These are phyloP conservation scores for Populus nigra DNA, from an alignment of 345 rosid species.

Conservation along the genomic window DNA sequence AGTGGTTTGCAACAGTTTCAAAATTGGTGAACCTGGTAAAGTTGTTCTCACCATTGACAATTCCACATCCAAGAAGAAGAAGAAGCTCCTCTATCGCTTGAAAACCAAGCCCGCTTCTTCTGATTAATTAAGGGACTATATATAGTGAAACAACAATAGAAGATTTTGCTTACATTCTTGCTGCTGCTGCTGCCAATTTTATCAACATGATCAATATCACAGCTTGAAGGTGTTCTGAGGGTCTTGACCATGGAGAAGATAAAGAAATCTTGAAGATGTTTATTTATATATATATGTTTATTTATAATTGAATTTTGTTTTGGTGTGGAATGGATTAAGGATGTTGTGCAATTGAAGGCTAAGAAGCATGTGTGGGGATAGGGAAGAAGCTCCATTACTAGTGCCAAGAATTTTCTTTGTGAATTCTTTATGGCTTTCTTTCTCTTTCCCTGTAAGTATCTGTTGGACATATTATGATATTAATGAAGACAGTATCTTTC, in stretches of 20 bases:
- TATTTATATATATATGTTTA: not conserved
- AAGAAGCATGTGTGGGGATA: too few relatives aligned
- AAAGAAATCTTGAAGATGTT: not conserved
- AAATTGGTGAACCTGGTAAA: conserved; percentile 27
- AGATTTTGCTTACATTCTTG: not conserved
- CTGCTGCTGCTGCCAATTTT: not conserved
- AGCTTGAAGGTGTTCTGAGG: not conserved
- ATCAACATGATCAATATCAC: not conserved
- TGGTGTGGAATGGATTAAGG: not conserved
- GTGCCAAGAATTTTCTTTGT: not conserved
- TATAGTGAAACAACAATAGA: not conserved
- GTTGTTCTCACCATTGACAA: conserved; percentile 31
- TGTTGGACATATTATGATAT: not conserved
- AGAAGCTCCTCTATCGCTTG: conserved; percentile 31
- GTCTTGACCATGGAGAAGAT: not conserved
- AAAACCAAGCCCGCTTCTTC: conserved; percentile 16
- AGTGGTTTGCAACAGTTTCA: conserved; percentile 19
- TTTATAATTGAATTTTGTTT: not conserved
- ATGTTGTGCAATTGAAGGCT: not conserved
- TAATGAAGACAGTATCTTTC: not conserved
- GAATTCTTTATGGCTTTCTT: not conserved
- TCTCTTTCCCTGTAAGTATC: not conserved
- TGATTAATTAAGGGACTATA: not conserved
- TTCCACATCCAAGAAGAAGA: conserved; percentile 26
- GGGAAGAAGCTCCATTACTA: too few relatives aligned